phyloP scores from a whole-genome alignment of 768 basidiomycete genomes.

The Termitomyces sp. region DNA sequence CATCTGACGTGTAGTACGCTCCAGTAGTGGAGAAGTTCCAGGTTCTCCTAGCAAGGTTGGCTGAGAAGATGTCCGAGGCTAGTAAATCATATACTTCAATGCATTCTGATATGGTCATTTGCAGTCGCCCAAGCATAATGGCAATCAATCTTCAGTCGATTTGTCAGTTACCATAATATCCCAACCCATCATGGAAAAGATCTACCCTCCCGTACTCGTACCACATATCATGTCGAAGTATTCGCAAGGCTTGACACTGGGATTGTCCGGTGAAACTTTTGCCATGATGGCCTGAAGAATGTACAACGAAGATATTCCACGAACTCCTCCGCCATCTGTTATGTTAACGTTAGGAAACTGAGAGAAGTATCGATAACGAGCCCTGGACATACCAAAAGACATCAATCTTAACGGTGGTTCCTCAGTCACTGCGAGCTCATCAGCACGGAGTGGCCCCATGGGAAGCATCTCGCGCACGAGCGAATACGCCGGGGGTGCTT shows the following conservation, averaged over 20 bases:
- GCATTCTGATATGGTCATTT: constrained; percentile 30
- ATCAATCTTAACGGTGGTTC: constrained; percentile 21
- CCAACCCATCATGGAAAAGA: neutral
- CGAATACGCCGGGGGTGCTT: constrained; percentile 18
- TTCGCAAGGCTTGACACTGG: constrained; percentile 22
- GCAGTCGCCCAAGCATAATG: constrained; percentile 32
- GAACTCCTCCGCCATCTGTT: constrained; percentile 30
- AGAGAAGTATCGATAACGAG: neutral
- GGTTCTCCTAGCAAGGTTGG: constrained; percentile 7
- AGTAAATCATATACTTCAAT: constrained; percentile 22
- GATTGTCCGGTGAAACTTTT: constrained; percentile 16
- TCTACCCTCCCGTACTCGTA: constrained; percentile 29
- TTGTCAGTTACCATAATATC: neutral
- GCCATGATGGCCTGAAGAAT: constrained; percentile 26
- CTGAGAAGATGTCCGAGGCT: constrained; percentile 25
- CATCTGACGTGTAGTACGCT: constrained; percentile 18
- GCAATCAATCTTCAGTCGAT: constrained; percentile 20
- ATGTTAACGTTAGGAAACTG: neutral
- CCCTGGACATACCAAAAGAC: constrained; percentile 21
- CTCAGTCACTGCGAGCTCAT: constrained; percentile 17
- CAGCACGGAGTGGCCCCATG: constrained; percentile 19
- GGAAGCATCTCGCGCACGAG: constrained; percentile 21
- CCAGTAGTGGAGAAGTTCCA: constrained; percentile 17
- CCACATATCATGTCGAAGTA: constrained; percentile 33
- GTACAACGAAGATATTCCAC: constrained; percentile 27